Evolutionary conservation across 2,329 filamentous ascomycete species (phyloP), one percentile per base, ranked within the genome.

Genomic region (Penicillium sp.): DNA sequence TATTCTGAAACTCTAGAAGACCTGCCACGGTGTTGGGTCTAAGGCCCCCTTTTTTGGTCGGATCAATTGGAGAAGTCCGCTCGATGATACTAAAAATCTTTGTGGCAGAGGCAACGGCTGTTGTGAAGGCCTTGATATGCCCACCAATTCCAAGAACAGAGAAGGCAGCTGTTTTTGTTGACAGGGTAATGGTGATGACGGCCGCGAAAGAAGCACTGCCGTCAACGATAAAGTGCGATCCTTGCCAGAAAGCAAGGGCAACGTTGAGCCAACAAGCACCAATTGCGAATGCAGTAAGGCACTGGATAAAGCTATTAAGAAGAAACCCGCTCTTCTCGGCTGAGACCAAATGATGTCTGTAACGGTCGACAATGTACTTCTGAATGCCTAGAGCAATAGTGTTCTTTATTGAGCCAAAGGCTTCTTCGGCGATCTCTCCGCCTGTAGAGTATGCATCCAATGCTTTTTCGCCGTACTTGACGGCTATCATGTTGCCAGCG

Each of bases 181-280:
- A 36, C 5, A 50, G 39, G 13, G 37, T 27, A 7, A 50, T 43
- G 18, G 47, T 49, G 4, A 49, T 23, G 13, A 49, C 27, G 7
- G 18, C 7, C 1, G 29, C 37, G 13, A 49, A n/a, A 17, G 15
- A 10, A 7, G 36, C 12, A 17, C 29, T 23, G 3, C 46, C 46
- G 9, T 36, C 21, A 12, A 49, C 15, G 10, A 49, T 9, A 18
- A 42, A 49, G 7, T 72, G 75, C 51, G 82, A 85, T 33, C 86
- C 86, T 63, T 87, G 80, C 84, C 84, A 88, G 63, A 86, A 88
- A 0, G 85, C 83, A 8, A 89, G 73, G 0, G 82, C 84, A 65
- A 88, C 8, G 83, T 84, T 1, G 82, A 79, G 59, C 85, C 65
- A 2, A 79, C 86, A 15, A 79, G 75, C 0, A 78, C 75, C n/a